Conservation (phyloP, 2,329 filamentous ascomycete genomes). For the Zasmidium angulare region DNA sequence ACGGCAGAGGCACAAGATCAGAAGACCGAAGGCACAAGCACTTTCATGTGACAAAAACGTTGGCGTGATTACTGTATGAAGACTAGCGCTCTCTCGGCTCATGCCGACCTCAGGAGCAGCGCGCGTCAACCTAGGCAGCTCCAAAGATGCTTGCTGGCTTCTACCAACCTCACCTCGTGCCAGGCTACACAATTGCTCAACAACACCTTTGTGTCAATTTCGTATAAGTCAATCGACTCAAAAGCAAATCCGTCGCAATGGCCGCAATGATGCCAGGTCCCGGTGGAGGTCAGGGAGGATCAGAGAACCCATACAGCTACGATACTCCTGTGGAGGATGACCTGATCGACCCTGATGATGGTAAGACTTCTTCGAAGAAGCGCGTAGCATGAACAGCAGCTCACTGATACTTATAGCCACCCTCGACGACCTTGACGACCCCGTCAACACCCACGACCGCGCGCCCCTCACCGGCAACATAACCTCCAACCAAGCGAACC, state of each 20-base stretch:
- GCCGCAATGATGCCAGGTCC: constrained; percentile 22
- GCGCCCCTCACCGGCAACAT: constrained; percentile 85
- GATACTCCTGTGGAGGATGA: constrained; percentile 47
- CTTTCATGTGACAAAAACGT: no score
- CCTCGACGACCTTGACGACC: constrained; percentile 75
- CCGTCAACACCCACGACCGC: constrained; percentile 62
- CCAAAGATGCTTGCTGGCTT: constrained; percentile 1
- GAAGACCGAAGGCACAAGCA: no score
- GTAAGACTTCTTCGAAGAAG: constrained; percentile 32
- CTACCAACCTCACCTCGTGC: neutral
- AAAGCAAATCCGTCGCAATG: constrained; percentile 8
- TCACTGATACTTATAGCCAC: constrained; percentile 58
- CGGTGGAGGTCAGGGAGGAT: constrained; percentile 15
- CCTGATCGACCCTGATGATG: constrained; percentile 55
- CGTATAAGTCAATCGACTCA: neutral
- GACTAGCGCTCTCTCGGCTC: neutral
- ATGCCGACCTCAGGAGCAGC: neutral
- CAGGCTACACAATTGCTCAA: neutral
- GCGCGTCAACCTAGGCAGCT: neutral
- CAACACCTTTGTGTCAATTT: neutral
- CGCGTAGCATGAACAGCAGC: neutral
- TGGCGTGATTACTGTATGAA: no score
- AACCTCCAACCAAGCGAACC: constrained; percentile 49
- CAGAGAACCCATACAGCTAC: constrained; percentile 39
- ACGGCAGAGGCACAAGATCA: no score